Percentiles rank a stretch among this genome's conserved stretches.
These are phyloP conservation scores for Talaromyces pinophilus DNA, from an alignment of 2,329 filamentous ascomycete genomes.

Conservation along the genomic window DNA sequence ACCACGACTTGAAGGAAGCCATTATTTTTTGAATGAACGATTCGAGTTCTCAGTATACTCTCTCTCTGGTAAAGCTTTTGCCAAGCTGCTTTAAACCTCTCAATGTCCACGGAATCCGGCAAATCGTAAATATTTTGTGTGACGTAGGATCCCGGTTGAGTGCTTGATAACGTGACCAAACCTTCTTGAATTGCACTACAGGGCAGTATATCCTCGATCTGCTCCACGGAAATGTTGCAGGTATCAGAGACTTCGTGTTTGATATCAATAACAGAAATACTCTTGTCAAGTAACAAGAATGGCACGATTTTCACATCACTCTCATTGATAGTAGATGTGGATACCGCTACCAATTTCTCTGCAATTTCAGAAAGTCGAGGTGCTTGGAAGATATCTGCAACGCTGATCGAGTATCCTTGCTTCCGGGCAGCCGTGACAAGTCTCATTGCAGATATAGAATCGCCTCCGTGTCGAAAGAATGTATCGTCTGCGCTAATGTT, in stretches of 20 bases:
- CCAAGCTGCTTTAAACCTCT: slow-evolving; percentile 44
- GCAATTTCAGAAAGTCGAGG: slow-evolving; percentile 24
- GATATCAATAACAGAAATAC: not conserved
- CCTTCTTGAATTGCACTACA: slow-evolving; percentile 48
- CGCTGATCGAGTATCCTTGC: slow-evolving; percentile 17
- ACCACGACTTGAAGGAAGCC: slow-evolving; percentile 36
- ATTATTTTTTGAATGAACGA: slow-evolving; percentile 31
- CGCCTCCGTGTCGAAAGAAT: slow-evolving; percentile 34
- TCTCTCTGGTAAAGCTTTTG: slow-evolving; percentile 35
- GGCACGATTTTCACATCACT: not conserved
- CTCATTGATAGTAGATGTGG: not conserved
- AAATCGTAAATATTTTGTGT: slow-evolving; percentile 41
- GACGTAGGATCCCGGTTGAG: slow-evolving; percentile 44
- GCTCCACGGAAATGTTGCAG: slow-evolving; percentile 26
- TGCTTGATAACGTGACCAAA: slow-evolving; percentile 42
- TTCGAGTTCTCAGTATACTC: slow-evolving; percentile 47
- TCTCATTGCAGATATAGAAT: slow-evolving; percentile 30
- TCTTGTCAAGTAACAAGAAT: slow-evolving; percentile 20
- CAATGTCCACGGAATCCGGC: slow-evolving; percentile 33
- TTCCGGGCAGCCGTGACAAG: slow-evolving; percentile 24
- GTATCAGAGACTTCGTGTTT: slow-evolving; percentile 25
- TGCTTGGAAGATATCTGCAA: slow-evolving; percentile 22
- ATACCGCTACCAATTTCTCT: not conserved
- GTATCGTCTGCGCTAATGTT: slow-evolving; percentile 27
- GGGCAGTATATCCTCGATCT: slow-evolving; percentile 44